Percentiles rank a stretch among this genome's conserved stretches.
These are phyloP conservation scores for Kregervanrija fluxuum DNA, from an alignment of 805 yeast genomes.

Conservation along the genomic window DNA sequence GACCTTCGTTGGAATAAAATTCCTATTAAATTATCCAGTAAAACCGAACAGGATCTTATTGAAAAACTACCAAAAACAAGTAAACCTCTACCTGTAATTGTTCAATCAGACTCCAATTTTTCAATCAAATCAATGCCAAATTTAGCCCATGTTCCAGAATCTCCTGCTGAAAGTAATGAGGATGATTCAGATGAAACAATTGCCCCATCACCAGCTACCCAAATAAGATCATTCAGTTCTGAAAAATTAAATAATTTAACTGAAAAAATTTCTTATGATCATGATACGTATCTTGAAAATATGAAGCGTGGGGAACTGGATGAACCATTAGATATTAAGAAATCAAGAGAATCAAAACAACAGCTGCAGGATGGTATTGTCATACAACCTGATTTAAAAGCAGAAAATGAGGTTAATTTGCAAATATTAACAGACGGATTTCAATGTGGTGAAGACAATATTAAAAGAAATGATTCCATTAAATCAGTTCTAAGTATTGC, in stretches of 20 bases:
- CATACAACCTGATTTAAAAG: conserved; percentile 8
- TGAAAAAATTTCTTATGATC: conserved; percentile 18
- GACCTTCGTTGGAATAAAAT: conserved; percentile 24
- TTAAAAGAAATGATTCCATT: conserved; percentile 24
- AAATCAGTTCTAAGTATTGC: conserved; percentile 23
- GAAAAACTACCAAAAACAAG: conserved; percentile 3
- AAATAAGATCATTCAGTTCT: conserved; percentile 12
- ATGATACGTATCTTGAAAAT: conserved; percentile 23
- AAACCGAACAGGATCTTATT: conserved; percentile 5
- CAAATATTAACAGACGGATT: conserved; percentile 17
- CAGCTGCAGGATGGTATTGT: conserved; percentile 11
- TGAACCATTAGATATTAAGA: conserved; percentile 13
- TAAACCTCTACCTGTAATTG: conserved; percentile 31
- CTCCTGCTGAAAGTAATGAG: conserved; percentile 10
- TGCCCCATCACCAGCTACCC: conserved; percentile 18
- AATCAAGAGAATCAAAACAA: conserved; percentile 9
- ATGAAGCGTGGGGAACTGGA: conserved; percentile 15
- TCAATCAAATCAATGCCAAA: conserved; percentile 29
- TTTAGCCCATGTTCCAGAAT: conserved; percentile 9
- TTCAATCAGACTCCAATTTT: conserved; percentile 27
- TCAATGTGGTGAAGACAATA: conserved; percentile 10
- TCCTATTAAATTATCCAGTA: conserved; percentile 11
- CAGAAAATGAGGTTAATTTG: conserved; percentile 1
- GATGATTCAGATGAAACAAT: conserved; percentile 27
- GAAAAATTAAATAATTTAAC: conserved; percentile 11